Evolutionary conservation across 495 filamentous ascomycete species (phyloP).

Genomic region (Neurospora tetrasperma): DNA sequence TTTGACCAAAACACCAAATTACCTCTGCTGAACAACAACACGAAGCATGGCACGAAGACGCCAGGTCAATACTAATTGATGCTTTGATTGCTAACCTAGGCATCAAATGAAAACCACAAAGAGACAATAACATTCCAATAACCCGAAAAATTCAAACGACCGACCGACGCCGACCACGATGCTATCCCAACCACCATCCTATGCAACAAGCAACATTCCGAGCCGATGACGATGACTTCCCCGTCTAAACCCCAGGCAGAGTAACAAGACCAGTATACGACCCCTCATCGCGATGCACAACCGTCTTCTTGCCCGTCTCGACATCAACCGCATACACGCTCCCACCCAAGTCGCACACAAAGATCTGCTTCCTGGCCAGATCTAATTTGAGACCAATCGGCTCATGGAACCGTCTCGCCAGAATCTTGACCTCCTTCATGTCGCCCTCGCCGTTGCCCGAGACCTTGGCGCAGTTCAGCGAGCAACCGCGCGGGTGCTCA

Average conservation of each 20-base stretch:
- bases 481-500: slow-evolving; percentile 38
- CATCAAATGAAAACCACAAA: not conserved
- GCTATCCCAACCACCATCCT: not conserved
- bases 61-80: not conserved
- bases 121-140: not conserved
- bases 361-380: slow-evolving; percentile 22
- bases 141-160: not conserved
- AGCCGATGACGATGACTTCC: not conserved
- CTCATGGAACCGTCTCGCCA: slow-evolving; percentile 36
- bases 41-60: not conserved
- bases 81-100: not conserved
- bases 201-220: not conserved
- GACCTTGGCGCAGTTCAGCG: slow-evolving; percentile 25
- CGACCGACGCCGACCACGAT: not conserved
- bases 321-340: slow-evolving; percentile 31
- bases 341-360: slow-evolving; percentile 35
- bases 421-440: slow-evolving; percentile 3
- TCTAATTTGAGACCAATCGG: slow-evolving; percentile 39
- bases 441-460: not conserved
- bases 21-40: not conserved
- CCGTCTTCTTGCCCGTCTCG: slow-evolving; percentile 26
- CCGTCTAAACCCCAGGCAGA: not conserved
- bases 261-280: slow-evolving; percentile 4
- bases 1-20: not conserved
- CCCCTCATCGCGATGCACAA: slow-evolving; percentile 3